These are phyloP conservation scores for Paraphoma sp. DNA, from an alignment of 2,329 filamentous ascomycete genomes.

Conservation along the genomic window DNA sequence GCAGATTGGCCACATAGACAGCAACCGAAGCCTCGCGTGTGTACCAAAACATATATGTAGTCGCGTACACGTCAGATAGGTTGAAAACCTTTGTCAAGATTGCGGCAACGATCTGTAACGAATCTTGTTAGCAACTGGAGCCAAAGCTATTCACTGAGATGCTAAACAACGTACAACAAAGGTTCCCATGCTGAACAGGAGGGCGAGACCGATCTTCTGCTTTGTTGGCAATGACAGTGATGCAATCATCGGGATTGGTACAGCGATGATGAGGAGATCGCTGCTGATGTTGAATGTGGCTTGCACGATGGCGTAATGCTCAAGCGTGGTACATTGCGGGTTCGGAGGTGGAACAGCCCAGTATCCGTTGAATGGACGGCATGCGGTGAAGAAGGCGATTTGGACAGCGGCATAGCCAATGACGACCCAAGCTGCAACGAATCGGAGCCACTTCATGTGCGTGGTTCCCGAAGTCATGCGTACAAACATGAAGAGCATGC, in stretches of 20 bases:
- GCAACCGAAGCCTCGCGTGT: constrained; percentile 61
- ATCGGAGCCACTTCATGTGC: constrained; percentile 54
- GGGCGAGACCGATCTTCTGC: constrained; percentile 61
- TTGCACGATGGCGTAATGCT: constrained; percentile 65
- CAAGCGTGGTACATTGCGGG: constrained; percentile 63
- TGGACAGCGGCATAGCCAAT: constrained; percentile 61
- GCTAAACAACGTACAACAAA: constrained; percentile 53
- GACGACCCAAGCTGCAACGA: constrained; percentile 57
- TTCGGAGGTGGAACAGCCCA: constrained; percentile 64
- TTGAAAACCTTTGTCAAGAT: constrained; percentile 60
- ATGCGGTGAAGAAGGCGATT: constrained; percentile 61
- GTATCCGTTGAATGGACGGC: constrained; percentile 62
- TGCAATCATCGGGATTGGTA: constrained; percentile 63
- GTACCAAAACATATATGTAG: constrained; percentile 58
- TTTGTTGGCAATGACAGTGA: constrained; percentile 58
- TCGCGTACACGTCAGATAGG: constrained; percentile 50
- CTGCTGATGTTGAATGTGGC: constrained; percentile 66
- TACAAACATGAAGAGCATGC: constrained; percentile 64
- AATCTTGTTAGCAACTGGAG: constrained; percentile 3
- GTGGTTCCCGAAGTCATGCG: constrained; percentile 59
- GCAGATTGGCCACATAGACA: constrained; percentile 61
- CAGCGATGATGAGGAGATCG: constrained; percentile 64
- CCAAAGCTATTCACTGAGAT: background rate
- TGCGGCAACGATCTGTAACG: constrained; percentile 45
- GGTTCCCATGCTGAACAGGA: constrained; percentile 58